Conservation (phyloP, 768 basidiomycete genomes). For the Tylopilus felleus region DNA sequence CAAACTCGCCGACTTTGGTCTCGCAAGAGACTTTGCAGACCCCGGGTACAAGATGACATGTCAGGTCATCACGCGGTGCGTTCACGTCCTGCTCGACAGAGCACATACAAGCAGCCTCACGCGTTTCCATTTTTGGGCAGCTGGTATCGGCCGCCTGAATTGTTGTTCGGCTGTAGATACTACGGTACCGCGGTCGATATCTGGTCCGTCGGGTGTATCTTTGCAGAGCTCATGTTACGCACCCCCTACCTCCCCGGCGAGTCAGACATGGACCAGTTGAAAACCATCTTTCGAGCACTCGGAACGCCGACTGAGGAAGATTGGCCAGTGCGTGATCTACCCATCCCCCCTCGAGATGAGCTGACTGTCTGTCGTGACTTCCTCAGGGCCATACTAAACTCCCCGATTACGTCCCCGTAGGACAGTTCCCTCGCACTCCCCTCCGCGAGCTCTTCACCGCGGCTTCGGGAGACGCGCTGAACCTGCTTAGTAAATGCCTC, state of each 20-base stretch:
- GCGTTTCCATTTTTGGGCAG: constrained; percentile 41
- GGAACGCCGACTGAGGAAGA: constrained; percentile 97
- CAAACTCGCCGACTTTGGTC: constrained; percentile 98
- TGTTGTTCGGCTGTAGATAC: constrained; percentile 86
- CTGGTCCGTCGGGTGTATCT: constrained; percentile 98
- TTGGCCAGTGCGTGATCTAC: constrained; percentile 75
- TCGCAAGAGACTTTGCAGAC: constrained; percentile 94
- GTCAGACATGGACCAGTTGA: constrained; percentile 94
- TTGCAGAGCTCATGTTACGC: constrained; percentile 94
- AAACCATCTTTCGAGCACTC: constrained; percentile 89
- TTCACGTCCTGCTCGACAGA: constrained; percentile 6
- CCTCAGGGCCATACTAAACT: constrained; percentile 82
- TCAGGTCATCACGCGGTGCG: constrained; percentile 94
- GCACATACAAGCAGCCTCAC: not conserved
- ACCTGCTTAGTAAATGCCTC: constrained; percentile 75
- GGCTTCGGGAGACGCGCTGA: constrained; percentile 80
- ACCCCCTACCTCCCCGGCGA: constrained; percentile 96
- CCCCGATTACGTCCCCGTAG: constrained; percentile 85
- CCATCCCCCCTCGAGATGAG: not conserved
- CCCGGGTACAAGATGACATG: constrained; percentile 96
- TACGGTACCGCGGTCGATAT: constrained; percentile 92
- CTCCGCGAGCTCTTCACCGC: constrained; percentile 89
- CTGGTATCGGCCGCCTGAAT: constrained; percentile 98
- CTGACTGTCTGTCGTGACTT: not conserved
- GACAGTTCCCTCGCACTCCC: constrained; percentile 79